Evolutionary conservation across 352 stramenopile genomes (phyloP), one percentile per base, ranked within the genome.

Genomic region (Pythium folliculosum): DNA sequence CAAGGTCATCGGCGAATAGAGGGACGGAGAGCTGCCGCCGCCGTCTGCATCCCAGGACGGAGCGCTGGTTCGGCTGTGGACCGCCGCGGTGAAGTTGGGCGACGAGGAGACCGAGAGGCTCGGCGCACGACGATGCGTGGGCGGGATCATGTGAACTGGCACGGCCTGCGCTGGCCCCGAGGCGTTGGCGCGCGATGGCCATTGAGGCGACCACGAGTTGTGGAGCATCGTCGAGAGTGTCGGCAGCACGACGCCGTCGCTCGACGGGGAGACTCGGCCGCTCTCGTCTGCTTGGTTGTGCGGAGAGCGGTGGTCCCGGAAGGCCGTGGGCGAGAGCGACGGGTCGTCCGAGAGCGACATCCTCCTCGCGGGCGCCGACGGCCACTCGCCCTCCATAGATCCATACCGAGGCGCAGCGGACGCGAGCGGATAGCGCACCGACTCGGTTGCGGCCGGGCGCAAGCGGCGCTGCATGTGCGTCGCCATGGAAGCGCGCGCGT

Each of bases 201-300:
- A 43, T 17, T 58, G 52, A 5, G 52, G 62, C 5, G 62, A 63
- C 62, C 62, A 69, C 13, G 53, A 49, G 32, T 49, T 37, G 53
- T 69, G 62, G 13, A 69, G 62, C 62, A 69, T 61, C 7, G 62
- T 40, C 43, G 62, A 69, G 16, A 69, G 30, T 6, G 62, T 61
- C 45, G 62, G 62, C 21, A 69, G 62, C 48, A 56, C 45, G 0
- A 35, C 55, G 3, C 62, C 62, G 40, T 69, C 62, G 5, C 38
- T n/a, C 8, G 48, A 32, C 30, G 61, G 61, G 3, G 61, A 68
- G 13, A 32, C 23, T 16, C n/a, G 30, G 0, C 44, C 45, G 27
- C 17, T 56, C 0, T 25, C 32, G 37, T 12, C 16, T n/a, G n/a
- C 19, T 19, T n/a, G 30, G 3, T 27, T 53, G n/a, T 49, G n/a